Evolutionary conservation across 225 moss, liverwort and hornwort genomes (phyloP).

Genomic region (Ulota crispa): DNA sequence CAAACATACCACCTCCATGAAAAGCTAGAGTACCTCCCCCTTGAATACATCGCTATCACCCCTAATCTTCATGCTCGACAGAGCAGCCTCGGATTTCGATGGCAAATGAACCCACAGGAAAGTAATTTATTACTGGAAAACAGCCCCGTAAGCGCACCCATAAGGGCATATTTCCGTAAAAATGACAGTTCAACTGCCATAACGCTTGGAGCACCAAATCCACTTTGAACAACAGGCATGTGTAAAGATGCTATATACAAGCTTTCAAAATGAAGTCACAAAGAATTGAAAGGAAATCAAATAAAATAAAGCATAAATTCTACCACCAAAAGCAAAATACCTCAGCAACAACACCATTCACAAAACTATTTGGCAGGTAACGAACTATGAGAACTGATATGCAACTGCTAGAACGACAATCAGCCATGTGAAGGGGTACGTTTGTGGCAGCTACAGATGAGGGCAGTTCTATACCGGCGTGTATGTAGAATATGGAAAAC

Average conservation of each 20-base stretch:
- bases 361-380: not conserved
- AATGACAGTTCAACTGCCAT: not conserved
- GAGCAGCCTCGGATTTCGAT: not conserved
- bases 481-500: not conserved
- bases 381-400: not conserved
- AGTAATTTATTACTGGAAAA: conserved; percentile 4
- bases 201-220: not conserved
- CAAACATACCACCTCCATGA: conserved; percentile 56
- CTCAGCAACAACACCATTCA: not conserved
- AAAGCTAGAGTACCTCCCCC: conserved; percentile 31
- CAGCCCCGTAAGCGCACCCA: conserved; percentile 23
- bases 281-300: not conserved
- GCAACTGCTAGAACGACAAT: not conserved
- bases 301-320: not conserved
- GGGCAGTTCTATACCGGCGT: not conserved
- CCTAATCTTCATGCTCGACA: not conserved
- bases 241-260: not conserved
- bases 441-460: not conserved
- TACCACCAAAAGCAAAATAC: not conserved
- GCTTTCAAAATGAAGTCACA: not conserved
- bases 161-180: conserved; percentile 10
- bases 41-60: not conserved
- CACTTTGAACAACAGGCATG: not conserved
- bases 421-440: not conserved
- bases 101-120: not conserved